Evolutionary conservation across 2,329 filamentous ascomycete species (phyloP).

Genomic region (Tympanopsis confertula): DNA sequence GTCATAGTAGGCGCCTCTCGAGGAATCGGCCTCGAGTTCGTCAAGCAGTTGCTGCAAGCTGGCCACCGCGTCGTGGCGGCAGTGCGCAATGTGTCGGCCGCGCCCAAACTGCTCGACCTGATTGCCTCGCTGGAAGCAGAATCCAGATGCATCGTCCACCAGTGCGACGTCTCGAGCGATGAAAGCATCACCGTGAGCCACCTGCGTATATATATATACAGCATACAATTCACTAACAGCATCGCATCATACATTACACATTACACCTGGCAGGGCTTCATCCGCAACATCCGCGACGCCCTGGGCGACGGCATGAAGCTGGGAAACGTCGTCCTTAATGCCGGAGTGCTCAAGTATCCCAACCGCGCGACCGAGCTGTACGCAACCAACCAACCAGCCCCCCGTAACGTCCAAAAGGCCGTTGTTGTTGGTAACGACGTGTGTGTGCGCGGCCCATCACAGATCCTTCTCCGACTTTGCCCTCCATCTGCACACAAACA

Average conservation of each 20-base stretch:
- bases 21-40: too few species aligned
- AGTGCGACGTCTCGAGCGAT: slow-evolving; percentile 40
- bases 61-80: slow-evolving; percentile 37
- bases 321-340: slow-evolving; percentile 43
- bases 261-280: slow-evolving; percentile 23
- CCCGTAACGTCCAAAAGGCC: background rate
- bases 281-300: slow-evolving; percentile 21
- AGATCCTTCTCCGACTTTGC: slow-evolving; percentile 40
- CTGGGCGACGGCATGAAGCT: slow-evolving; percentile 26
- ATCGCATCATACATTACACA: slow-evolving; percentile 4
- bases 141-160: slow-evolving; percentile 4
- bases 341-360: slow-evolving; percentile 41
- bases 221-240: slow-evolving; percentile 2
- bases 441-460: slow-evolving; percentile 1
- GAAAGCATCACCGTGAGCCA: slow-evolving; percentile 32
- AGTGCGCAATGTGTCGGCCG: slow-evolving; percentile 9
- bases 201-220: slow-evolving; percentile 8
- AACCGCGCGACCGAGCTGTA: slow-evolving; percentile 26
- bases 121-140: background rate
- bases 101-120: background rate
- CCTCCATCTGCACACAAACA: slow-evolving; percentile 43
- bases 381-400: slow-evolving; percentile 8
- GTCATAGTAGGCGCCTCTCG: too few species aligned
- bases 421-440: background rate
- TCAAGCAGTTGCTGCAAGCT: too few species aligned